Conservation (phyloP, 331 rosid genomes). For the Telfairia occidentalis region DNA sequence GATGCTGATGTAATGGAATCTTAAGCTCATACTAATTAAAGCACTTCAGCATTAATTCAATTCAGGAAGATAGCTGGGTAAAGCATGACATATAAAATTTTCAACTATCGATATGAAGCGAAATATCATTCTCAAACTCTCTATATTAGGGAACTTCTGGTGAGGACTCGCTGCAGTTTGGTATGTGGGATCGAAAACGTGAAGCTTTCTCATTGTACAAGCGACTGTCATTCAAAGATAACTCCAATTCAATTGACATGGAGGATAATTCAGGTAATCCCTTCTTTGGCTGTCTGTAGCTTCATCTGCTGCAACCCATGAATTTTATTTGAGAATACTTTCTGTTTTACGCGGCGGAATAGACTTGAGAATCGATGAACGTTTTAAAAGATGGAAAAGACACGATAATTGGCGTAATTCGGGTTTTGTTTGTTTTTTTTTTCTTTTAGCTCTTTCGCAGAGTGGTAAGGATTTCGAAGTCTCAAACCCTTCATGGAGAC, state of each 20-base stretch:
- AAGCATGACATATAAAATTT: not conserved
- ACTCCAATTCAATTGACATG: conserved; percentile 32
- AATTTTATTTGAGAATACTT: not conserved
- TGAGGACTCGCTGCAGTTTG: conserved; percentile 23
- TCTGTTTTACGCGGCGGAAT: not conserved
- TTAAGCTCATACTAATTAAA: not conserved
- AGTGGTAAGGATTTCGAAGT: conserved; percentile 31
- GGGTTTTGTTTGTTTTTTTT: too few relatives aligned
- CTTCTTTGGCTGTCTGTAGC: conserved; percentile 4
- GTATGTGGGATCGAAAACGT: conserved; percentile 55
- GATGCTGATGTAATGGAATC: not conserved
- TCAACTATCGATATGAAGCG: not conserved
- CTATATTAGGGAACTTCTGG: conserved; percentile 16
- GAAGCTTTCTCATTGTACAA: conserved; percentile 64
- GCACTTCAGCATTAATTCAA: not conserved
- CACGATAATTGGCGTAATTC: conserved; percentile 14
- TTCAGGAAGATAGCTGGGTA: not conserved
- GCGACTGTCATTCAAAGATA: conserved; percentile 55
- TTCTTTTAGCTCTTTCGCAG: conserved; percentile 41
- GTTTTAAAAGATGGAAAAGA: not conserved
- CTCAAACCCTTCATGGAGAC: conserved; percentile 76
- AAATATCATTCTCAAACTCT: not conserved
- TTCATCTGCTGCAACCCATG: not conserved
- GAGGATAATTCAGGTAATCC: conserved; percentile 63
- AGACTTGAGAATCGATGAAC: not conserved